Conservation (phyloP, 495 filamentous ascomycete species). For the Cairneyella variabilis region DNA sequence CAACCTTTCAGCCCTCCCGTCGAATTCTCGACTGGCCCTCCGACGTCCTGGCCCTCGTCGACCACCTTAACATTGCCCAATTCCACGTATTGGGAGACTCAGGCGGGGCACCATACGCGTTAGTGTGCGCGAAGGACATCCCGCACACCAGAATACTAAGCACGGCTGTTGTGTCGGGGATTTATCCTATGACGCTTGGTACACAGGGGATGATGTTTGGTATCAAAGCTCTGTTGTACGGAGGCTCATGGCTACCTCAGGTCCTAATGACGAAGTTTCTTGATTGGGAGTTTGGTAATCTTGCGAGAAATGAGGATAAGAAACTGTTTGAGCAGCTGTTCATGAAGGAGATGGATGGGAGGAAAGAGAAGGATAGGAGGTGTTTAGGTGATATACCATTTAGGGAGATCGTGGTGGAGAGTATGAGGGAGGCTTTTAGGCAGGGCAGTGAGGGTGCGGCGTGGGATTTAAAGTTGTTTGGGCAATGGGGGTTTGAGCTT, state of each 20-base stretch:
- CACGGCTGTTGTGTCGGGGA: neutral
- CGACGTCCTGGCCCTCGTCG: slow-evolving; percentile 7
- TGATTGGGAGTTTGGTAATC: slow-evolving; percentile 4
- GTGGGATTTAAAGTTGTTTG: neutral
- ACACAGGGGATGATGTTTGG: neutral
- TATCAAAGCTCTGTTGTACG: neutral
- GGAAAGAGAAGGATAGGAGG: slow-evolving; percentile 2
- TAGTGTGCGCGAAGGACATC: slow-evolving; percentile 8
- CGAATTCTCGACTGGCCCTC: slow-evolving; percentile 10
- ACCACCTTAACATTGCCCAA: neutral
- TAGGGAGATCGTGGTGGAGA: neutral
- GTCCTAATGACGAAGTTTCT: neutral
- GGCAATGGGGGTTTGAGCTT: slow-evolving; percentile 12
- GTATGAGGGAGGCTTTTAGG: slow-evolving; percentile 10
- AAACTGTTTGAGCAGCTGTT: neutral
- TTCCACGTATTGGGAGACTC: slow-evolving; percentile 6
- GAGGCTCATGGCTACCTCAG: neutral
- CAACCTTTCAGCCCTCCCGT: slow-evolving; percentile 3
- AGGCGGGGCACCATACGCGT: slow-evolving; percentile 4
- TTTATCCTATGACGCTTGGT: neutral
- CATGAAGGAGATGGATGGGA: neutral
- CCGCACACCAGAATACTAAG: neutral
- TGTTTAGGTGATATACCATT: slow-evolving; percentile 1
- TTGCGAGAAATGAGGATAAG: slow-evolving; percentile 1
- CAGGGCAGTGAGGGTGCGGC: neutral